Conservation (phyloP, 306 rosid genomes). For the Herpetospermum pedunculosum region DNA sequence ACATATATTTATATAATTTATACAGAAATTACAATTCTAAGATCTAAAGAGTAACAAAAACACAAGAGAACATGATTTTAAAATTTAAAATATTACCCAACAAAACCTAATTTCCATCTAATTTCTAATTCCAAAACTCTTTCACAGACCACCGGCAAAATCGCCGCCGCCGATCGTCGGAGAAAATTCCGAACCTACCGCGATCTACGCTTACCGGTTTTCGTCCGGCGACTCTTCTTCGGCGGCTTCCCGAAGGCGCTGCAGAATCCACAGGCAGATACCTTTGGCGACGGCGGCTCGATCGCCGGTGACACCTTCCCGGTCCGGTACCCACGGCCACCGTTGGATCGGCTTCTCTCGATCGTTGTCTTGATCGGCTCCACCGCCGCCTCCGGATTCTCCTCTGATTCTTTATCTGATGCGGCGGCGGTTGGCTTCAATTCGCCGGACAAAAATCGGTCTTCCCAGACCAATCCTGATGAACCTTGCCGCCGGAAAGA, state of each 20-base stretch:
- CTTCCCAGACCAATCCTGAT: constrained; percentile 27
- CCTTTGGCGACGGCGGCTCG: constrained; percentile 80
- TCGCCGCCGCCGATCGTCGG: not conserved
- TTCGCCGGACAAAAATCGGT: constrained; percentile 2
- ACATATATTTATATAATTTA: not conserved
- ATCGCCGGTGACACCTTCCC: constrained; percentile 56
- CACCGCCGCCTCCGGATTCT: not conserved
- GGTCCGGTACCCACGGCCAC: constrained; percentile 48
- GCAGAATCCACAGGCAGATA: constrained; percentile 69
- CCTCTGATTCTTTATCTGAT: not conserved
- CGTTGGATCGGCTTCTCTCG: constrained; percentile 53
- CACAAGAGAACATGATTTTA: not conserved
- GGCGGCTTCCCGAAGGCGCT: constrained; percentile 38
- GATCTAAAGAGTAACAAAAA: not conserved
- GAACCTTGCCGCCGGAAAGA: constrained; percentile 27
- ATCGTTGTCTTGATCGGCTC: constrained; percentile 19
- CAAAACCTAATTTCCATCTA: not conserved
- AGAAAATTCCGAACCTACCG: constrained; percentile 6
- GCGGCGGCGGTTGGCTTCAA: not conserved
- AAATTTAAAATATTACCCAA: not conserved
- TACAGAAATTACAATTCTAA: not conserved
- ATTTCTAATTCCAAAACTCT: not conserved
- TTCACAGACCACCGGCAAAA: not conserved
- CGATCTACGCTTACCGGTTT: constrained; percentile 32
- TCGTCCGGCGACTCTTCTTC: constrained; percentile 29